Conservation (phyloP, 2,329 filamentous ascomycete genomes). For the Didymella pomorum region DNA sequence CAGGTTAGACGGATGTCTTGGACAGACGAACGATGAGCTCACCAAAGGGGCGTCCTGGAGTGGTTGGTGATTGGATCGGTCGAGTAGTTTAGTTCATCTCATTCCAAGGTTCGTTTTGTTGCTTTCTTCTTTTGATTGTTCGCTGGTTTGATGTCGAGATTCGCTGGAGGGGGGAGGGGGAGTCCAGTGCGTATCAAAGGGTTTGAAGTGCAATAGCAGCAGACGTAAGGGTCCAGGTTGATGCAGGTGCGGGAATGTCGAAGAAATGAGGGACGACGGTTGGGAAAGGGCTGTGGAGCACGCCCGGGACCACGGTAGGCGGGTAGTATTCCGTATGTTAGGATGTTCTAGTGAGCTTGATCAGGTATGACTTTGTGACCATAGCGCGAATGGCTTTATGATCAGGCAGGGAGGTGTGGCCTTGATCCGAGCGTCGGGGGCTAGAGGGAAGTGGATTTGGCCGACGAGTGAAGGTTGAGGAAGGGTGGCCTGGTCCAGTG, state of each 20-base stretch:
- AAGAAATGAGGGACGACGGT: slow-evolving; percentile 53
- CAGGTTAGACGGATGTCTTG: slow-evolving; percentile 24
- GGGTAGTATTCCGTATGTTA: slow-evolving; percentile 51
- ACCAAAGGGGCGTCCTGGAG: slow-evolving; percentile 32
- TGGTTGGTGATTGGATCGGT: slow-evolving; percentile 20
- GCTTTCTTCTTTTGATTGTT: slow-evolving; percentile 5
- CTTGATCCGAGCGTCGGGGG: slow-evolving; percentile 48
- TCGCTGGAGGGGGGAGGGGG: slow-evolving; percentile 34
- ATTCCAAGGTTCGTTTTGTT: slow-evolving; percentile 25
- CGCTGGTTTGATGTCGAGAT: slow-evolving; percentile 30
- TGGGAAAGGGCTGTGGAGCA: slow-evolving; percentile 52
- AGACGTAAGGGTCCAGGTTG: slow-evolving; percentile 52
- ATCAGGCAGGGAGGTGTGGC: slow-evolving; percentile 47
- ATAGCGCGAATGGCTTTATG: slow-evolving; percentile 50
- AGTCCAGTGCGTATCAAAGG: slow-evolving; percentile 49
- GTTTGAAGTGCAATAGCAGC: slow-evolving; percentile 46
- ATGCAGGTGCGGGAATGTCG: slow-evolving; percentile 49
- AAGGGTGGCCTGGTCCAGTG: slow-evolving; percentile 35
- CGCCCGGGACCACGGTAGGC: slow-evolving; percentile 54
- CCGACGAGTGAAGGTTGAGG: slow-evolving; percentile 31
- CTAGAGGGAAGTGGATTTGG: slow-evolving; percentile 47
- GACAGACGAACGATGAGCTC: slow-evolving; percentile 15
- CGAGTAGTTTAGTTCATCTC: slow-evolving; percentile 45
- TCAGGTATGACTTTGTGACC: slow-evolving; percentile 51
- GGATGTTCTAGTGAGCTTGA: slow-evolving; percentile 51